These are phyloP conservation scores for Orbilia blumenaviensis DNA, from an alignment of 2,329 filamentous ascomycete species.

Conservation along the genomic window DNA sequence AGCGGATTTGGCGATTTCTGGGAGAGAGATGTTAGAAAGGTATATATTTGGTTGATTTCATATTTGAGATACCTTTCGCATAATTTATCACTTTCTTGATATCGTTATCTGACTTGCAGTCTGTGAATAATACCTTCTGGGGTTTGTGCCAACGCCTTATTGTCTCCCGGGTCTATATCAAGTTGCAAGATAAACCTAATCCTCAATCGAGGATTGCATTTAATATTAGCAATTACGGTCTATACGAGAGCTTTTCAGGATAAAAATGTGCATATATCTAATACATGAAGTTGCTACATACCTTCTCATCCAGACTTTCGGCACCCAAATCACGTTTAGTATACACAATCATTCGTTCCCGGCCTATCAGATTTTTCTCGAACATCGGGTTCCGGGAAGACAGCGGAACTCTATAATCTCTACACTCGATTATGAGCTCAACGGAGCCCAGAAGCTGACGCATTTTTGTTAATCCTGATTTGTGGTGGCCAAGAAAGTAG, in stretches of 20 bases:
- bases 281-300: constrained; percentile 38
- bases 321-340: constrained; percentile 83
- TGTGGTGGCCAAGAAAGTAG: constrained; percentile 95
- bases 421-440: constrained; percentile 90
- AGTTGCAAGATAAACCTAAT: constrained; percentile 22
- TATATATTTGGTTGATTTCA: background rate
- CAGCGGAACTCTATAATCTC: constrained; percentile 88
- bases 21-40: background rate
- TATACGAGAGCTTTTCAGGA: constrained; percentile 57
- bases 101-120: constrained; percentile 64
- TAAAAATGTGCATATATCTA: background rate
- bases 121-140: constrained; percentile 66
- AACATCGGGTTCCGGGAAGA: constrained; percentile 91
- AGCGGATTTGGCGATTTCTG: constrained; percentile 54
- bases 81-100: constrained; percentile 61
- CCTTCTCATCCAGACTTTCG: constrained; percentile 57
- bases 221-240: constrained; percentile 59
- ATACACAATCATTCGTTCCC: constrained; percentile 83
- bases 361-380: constrained; percentile 77
- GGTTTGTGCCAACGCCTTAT: constrained; percentile 68
- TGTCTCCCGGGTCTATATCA: constrained; percentile 64
- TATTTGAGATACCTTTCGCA: constrained; percentile 52
- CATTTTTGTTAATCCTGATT: constrained; percentile 81
- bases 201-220: constrained; percentile 48
- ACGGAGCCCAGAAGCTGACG: constrained; percentile 80